phyloP scores from a whole-genome alignment of 768 basidiomycete genomes.

The Podaxis rugospora region DNA sequence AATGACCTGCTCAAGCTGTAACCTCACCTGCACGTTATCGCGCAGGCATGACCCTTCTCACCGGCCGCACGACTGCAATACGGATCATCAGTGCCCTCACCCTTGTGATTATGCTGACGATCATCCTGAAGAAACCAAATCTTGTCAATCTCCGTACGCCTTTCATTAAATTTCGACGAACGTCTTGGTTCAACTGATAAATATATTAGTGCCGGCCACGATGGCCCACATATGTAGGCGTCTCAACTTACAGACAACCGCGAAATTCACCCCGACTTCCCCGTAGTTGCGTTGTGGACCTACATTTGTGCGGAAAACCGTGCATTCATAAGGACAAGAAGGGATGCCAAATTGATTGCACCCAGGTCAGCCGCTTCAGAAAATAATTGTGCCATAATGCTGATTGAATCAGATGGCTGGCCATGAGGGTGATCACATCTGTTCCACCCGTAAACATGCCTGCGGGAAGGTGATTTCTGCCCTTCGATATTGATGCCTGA shows the following conservation, averaged over 20 bases:
- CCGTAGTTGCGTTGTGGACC: slow-evolving; percentile 45
- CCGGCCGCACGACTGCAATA: slow-evolving; percentile 44
- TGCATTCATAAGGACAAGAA: slow-evolving; percentile 41
- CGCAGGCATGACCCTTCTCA: slow-evolving; percentile 35
- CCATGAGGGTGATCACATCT: slow-evolving; percentile 48
- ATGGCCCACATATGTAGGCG: slow-evolving; percentile 49
- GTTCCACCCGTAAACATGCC: slow-evolving; percentile 47
- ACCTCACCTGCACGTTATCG: slow-evolving; percentile 42
- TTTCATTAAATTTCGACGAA: neutral
- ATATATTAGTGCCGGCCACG: slow-evolving; percentile 50
- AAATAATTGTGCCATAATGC: neutral
- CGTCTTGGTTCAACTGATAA: neutral
- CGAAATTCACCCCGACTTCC: neutral
- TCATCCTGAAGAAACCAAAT: slow-evolving; percentile 22
- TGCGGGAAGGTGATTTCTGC: slow-evolving; percentile 44
- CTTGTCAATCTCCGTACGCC: slow-evolving; percentile 45
- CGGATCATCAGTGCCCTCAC: slow-evolving; percentile 42
- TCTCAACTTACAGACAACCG: neutral
- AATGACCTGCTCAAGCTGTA: slow-evolving; percentile 41
- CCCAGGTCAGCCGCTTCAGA: slow-evolving; percentile 33
- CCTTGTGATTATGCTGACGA: slow-evolving; percentile 40
- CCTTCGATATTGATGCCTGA: too few relatives aligned
- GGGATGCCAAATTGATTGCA: slow-evolving; percentile 51
- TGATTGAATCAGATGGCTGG: slow-evolving; percentile 33
- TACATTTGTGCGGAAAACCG: slow-evolving; percentile 49